phyloP scores from a whole-genome alignment of 305 asterid species.

The Fraxinus albicans region DNA sequence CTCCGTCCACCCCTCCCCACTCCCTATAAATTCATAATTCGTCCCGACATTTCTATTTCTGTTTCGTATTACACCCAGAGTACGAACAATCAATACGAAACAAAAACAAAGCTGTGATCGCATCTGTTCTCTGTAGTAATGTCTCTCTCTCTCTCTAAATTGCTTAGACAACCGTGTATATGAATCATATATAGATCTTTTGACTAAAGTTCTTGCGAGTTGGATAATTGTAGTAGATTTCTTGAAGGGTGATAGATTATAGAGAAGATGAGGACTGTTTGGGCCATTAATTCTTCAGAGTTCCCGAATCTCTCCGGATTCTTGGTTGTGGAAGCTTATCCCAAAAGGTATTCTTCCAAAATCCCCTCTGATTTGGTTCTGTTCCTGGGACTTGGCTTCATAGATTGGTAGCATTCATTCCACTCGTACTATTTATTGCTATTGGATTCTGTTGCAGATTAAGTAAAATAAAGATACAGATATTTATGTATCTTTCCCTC shows the following conservation, averaged over 20 bases:
- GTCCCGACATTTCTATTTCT: neutral
- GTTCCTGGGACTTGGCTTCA: constrained; percentile 55
- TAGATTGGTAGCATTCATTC: constrained; percentile 41
- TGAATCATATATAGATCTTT: neutral
- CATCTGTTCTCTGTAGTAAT: neutral
- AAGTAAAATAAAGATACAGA: constrained; percentile 3
- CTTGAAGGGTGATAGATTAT: neutral
- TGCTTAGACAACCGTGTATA: neutral
- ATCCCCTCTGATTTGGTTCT: constrained; percentile 46
- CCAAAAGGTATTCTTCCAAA: constrained; percentile 50
- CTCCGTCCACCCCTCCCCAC: neutral
- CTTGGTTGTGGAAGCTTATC: constrained; percentile 49
- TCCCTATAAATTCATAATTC: neutral
- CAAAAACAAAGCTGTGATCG: neutral
- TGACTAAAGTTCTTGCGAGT: neutral
- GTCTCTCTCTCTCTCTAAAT: neutral
- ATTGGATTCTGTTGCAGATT: neutral
- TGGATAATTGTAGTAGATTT: neutral
- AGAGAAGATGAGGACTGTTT: constrained; percentile 22
- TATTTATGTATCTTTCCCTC: constrained; percentile 1
- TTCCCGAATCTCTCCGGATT: constrained; percentile 30
- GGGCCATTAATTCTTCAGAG: constrained; percentile 30
- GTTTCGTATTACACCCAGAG: neutral
- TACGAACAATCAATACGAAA: neutral
- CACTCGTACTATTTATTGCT: neutral